Evolutionary conservation across 805 yeast species (phyloP).

Genomic region (Wickerhamomyces sydowiorum): DNA sequence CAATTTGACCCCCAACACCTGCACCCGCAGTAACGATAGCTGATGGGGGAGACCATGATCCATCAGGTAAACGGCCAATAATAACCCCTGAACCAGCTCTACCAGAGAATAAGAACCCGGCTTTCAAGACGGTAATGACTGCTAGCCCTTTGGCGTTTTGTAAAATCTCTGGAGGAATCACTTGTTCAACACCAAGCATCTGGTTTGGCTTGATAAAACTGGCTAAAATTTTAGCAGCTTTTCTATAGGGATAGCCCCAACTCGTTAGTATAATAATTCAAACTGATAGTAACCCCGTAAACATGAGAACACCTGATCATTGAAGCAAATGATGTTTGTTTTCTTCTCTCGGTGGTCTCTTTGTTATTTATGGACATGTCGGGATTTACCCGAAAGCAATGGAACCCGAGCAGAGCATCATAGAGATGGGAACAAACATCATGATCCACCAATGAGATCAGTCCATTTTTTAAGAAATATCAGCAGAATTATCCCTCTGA

Average conservation of each 20-base stretch:
- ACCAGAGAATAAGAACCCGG: slow-evolving; percentile 93
- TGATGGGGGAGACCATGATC: slow-evolving; percentile 95
- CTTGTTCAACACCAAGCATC: slow-evolving; percentile 77
- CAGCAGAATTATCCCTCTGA: too few species aligned
- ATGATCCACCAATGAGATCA: too few species aligned
- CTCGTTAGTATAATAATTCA: slow-evolving; percentile 15
- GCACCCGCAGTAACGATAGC: slow-evolving; percentile 97
- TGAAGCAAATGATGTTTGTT: too few species aligned
- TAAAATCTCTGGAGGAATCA: slow-evolving; percentile 85
- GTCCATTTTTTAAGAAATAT: too few species aligned
- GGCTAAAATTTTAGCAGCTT: slow-evolving; percentile 88
- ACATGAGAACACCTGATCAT: too few species aligned
- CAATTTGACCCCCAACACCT: slow-evolving; percentile 97
- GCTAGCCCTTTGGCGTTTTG: slow-evolving; percentile 92
- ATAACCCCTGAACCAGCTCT: slow-evolving; percentile 97
- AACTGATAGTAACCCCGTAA: too few species aligned
- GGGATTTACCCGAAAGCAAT: neutral
- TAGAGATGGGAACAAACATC: too few species aligned
- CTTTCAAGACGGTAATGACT: slow-evolving; percentile 88
- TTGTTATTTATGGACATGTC: neutral
- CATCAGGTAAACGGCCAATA: slow-evolving; percentile 91
- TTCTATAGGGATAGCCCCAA: slow-evolving; percentile 33
- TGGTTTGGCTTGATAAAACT: slow-evolving; percentile 95
- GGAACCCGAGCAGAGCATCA: too few species aligned
- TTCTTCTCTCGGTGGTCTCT: too few species aligned